Conservation (phyloP, 108 stramenopile species). For the Pseudonitzschia pungens region DNA sequence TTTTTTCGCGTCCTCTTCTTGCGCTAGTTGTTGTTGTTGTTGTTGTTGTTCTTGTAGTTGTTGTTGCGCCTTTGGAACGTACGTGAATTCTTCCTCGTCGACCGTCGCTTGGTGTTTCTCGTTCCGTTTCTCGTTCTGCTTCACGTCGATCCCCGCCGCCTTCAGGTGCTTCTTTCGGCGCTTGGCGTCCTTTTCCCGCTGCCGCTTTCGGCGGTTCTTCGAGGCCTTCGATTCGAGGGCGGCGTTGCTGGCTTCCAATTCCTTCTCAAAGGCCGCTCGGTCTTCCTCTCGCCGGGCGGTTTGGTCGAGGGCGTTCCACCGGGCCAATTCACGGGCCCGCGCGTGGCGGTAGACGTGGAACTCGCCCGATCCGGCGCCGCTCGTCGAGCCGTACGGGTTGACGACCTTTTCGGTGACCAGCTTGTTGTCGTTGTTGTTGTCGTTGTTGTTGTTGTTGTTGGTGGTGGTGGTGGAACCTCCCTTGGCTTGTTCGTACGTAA, state of each 20-base stretch:
- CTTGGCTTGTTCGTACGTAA: conserved; percentile 77
- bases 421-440: neutral
- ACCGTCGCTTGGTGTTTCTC: neutral
- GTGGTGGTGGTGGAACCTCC: conserved; percentile 26
- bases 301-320: conserved; percentile 66
- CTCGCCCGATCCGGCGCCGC: conserved; percentile 87
- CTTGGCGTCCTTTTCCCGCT: conserved; percentile 85
- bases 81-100: conserved; percentile 47
- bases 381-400: conserved; percentile 88
- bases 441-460: neutral
- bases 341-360: conserved; percentile 92
- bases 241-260: conserved; percentile 19
- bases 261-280: conserved; percentile 15
- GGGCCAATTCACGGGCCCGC: conserved; percentile 74
- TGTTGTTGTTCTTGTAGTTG: no score
- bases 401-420: conserved; percentile 73
- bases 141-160: conserved; percentile 44
- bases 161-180: conserved; percentile 72
- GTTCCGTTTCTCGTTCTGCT: neutral
- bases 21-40: conserved; percentile 12
- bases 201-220: conserved; percentile 71
- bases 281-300: conserved; percentile 43
- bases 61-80: conserved; percentile 31
- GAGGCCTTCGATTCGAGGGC: conserved; percentile 45
- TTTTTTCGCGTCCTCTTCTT: neutral